A percentile compares a stretch with the other conserved stretches of the same genome.
phyloP scores from a whole-genome alignment of 1,284 basidiomycete species.

The Ceratobasidium sp. region DNA sequence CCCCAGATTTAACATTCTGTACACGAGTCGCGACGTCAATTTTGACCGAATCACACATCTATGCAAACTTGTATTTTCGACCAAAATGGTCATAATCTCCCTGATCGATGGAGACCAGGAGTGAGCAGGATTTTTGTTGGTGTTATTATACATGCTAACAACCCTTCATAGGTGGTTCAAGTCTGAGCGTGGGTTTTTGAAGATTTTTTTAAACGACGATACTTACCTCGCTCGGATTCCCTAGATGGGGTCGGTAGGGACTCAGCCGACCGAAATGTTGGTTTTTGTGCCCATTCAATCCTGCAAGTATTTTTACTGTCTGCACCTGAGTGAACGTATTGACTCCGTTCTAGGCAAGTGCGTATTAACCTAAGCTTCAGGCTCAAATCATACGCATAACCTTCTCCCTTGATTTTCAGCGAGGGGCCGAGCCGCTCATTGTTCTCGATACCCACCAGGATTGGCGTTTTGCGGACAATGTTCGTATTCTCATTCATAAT shows the following conservation, averaged over 20 bases:
- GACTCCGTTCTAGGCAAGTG: slow-evolving; percentile 22
- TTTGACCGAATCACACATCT: slow-evolving; percentile 93
- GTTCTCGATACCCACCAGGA: slow-evolving; percentile 83
- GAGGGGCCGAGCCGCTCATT: slow-evolving; percentile 89
- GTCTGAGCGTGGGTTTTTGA: slow-evolving; percentile 71
- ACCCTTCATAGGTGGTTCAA: slow-evolving; percentile 76
- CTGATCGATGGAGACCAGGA: slow-evolving; percentile 86
- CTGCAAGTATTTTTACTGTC: slow-evolving; percentile 71
- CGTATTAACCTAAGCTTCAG: not conserved
- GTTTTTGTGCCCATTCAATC: slow-evolving; percentile 87
- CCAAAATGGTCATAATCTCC: slow-evolving; percentile 85
- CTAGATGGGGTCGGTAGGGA: slow-evolving; percentile 72
- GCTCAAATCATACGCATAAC: slow-evolving; percentile 8
- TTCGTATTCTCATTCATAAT: slow-evolving; percentile 56
- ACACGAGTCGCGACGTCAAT: slow-evolving; percentile 85
- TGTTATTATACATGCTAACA: slow-evolving; percentile 8
- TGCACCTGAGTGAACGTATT: not conserved
- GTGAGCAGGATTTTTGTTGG: slow-evolving; percentile 59
- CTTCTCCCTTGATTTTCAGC: slow-evolving; percentile 42
- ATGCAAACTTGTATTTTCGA: slow-evolving; percentile 92
- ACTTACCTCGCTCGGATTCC: slow-evolving; percentile 19
- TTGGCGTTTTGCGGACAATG: slow-evolving; percentile 89
- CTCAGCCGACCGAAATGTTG: slow-evolving; percentile 71
- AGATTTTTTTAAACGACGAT: slow-evolving; percentile 21
- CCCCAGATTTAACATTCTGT: slow-evolving; percentile 84